phyloP scores from a whole-genome alignment of 495 filamentous ascomycete species.

The Penicillium salamii region DNA sequence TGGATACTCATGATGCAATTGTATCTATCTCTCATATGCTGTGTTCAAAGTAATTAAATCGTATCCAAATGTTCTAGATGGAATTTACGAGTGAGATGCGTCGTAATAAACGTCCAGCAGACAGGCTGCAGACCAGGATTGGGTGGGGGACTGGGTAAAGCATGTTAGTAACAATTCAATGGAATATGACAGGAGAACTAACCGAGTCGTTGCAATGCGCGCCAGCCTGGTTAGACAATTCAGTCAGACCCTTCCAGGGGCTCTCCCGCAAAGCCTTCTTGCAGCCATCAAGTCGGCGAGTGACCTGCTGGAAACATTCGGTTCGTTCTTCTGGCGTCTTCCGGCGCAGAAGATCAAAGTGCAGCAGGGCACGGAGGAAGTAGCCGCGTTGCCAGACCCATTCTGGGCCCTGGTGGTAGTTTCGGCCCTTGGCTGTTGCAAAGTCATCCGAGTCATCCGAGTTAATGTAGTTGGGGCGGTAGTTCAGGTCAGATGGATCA shows the following conservation, averaged over 20 bases:
- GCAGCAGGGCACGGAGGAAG: slow-evolving; percentile 85
- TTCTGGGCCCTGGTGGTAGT: slow-evolving; percentile 98
- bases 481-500: slow-evolving; percentile 87
- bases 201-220: slow-evolving; percentile 84
- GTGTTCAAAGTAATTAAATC: background rate
- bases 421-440: slow-evolving; percentile 84
- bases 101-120: slow-evolving; percentile 95
- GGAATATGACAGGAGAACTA: slow-evolving; percentile 31
- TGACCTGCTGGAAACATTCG: slow-evolving; percentile 93
- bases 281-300: slow-evolving; percentile 74
- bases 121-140: slow-evolving; percentile 93
- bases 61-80: slow-evolving; percentile 1
- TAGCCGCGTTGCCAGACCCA: slow-evolving; percentile 99
- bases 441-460: slow-evolving; percentile 89
- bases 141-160: slow-evolving; percentile 69
- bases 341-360: slow-evolving; percentile 80
- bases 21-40: background rate
- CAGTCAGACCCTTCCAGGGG: slow-evolving; percentile 88
- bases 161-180: slow-evolving; percentile 9
- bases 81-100: slow-evolving; percentile 47
- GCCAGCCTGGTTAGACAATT: slow-evolving; percentile 88
- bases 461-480: slow-evolving; percentile 91
- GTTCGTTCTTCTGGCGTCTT: slow-evolving; percentile 60
- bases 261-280: slow-evolving; percentile 72
- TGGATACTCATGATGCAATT: background rate